Evolutionary conservation across 108 stramenopile genomes (phyloP).

Genomic region (Skeletonema menzelii): DNA sequence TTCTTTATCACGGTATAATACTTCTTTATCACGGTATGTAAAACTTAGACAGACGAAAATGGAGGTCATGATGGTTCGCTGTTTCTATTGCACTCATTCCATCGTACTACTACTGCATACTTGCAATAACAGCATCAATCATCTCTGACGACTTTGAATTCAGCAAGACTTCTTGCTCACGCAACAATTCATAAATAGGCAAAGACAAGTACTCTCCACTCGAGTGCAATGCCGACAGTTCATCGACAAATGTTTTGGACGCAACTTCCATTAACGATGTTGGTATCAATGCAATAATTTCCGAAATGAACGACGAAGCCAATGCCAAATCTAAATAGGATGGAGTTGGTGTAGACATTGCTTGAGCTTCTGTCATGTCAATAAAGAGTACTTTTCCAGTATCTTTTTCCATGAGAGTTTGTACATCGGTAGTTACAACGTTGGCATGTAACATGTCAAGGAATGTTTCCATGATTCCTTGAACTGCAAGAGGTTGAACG

Average conservation of each 20-base stretch:
- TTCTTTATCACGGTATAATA: no score
- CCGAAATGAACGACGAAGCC: slow-evolving; percentile 27
- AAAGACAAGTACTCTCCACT: neutral
- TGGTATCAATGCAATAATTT: slow-evolving; percentile 46
- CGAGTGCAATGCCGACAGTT: neutral
- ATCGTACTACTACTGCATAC: neutral
- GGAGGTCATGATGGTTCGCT: no score
- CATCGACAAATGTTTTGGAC: neutral
- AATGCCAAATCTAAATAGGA: slow-evolving; percentile 36
- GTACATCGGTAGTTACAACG: slow-evolving; percentile 56
- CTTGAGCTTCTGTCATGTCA: slow-evolving; percentile 60
- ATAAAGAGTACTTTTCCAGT: slow-evolving; percentile 55
- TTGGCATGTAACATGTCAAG: slow-evolving; percentile 53
- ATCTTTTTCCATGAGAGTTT: slow-evolving; percentile 44
- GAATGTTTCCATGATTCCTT: slow-evolving; percentile 31
- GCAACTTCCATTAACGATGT: neutral
- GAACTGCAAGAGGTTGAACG: slow-evolving; percentile 28
- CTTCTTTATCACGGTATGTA: no score
- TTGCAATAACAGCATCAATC: neutral
- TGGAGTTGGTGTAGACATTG: slow-evolving; percentile 4
- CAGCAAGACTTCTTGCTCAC: slow-evolving; percentile 1
- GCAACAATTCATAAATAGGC: neutral
- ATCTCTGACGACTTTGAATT: neutral
- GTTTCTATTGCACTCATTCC: neutral
- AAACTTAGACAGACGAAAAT: no score